Evolutionary conservation across 2,329 filamentous ascomycete species (phyloP), one percentile per base, ranked within the genome.

Genomic region (Colletotrichum aenigma): DNA sequence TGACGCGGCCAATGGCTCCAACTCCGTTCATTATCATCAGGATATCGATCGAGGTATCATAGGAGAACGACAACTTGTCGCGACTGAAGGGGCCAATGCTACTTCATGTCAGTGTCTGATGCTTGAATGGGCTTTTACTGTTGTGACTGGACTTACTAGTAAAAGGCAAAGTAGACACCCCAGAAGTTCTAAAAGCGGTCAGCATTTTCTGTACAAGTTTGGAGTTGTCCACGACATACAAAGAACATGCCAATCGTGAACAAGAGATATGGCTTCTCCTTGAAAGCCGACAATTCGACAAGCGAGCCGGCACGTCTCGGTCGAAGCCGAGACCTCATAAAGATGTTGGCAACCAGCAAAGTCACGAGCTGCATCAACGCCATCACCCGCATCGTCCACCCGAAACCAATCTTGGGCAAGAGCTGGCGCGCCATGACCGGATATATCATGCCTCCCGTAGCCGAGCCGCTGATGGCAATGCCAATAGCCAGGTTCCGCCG

Each of bases 351-450:
- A 65, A 96, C 90, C 5, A 93, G 89, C 68, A 97, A 91, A 18
- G 92, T 92, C 1, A 91, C 92, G 2, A 91, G 87, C 81, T 97
- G 97, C 30, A 94, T 87, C 78, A 94, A 93, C 0, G 89, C 93
- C 2, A 94, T 83, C 0, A 90, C 86, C 4, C 93, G 85, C 1
- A 91, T 89, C 0, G 91, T 87, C 91, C 91, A 93, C 0, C 85
- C 84, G 76, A 93, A 93, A 1, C 91, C 91, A 6, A 92, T 83
- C 2, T 81, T 77, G 0, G 89, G 88, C 2, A 91, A 82, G 3
- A 93, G 81, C 2, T 87, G 84, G 55, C 90, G 85, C 76, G 93
- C 90, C 16, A 88, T 82, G 8, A 89, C 84, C 0, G 89, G 89
- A 70, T 89, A 91, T 4, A 91, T 80, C 24, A 91, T 82, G 4